A percentile compares a stretch with the other conserved stretches of the same genome.
phyloP scores from a whole-genome alignment of 345 rosid species.

The Camelina neglecta region DNA sequence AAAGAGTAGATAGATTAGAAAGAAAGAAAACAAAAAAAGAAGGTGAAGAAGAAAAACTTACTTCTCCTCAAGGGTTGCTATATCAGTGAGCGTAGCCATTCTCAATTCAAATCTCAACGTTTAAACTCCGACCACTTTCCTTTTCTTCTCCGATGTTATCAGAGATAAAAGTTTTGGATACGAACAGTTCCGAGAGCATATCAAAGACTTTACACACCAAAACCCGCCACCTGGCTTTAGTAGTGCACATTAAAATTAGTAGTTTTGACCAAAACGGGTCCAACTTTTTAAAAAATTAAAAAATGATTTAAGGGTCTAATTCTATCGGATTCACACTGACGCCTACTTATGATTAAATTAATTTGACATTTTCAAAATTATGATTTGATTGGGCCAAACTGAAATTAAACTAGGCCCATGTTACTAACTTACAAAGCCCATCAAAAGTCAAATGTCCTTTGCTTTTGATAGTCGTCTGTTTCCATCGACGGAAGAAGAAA shows the following conservation, averaged over 20 bases:
- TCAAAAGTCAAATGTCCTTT: constrained; percentile 30
- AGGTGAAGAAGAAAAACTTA: not conserved
- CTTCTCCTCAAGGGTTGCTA: constrained; percentile 38
- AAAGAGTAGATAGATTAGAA: not conserved
- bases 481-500: constrained; percentile 27
- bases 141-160: constrained; percentile 13
- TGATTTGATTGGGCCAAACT: not conserved
- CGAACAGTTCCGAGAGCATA: constrained; percentile 5
- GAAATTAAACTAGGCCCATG: not conserved
- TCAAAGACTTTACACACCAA: constrained; percentile 30
- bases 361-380: not conserved
- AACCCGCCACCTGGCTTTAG: constrained; percentile 32
- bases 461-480: not conserved
- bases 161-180: constrained; percentile 2
- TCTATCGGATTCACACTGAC: constrained; percentile 14
- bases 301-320: not conserved
- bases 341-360: not conserved
- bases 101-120: constrained; percentile 27
- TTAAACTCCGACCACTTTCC: not conserved
- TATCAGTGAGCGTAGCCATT: constrained; percentile 39
- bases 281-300: not conserved
- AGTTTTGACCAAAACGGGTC: constrained; percentile 2
- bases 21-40: not conserved
- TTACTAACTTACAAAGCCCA: constrained; percentile 19
- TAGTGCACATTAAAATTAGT: constrained; percentile 14